Evolutionary conservation across 2,329 filamentous ascomycete species (phyloP).

Genomic region (Capronia americana): DNA sequence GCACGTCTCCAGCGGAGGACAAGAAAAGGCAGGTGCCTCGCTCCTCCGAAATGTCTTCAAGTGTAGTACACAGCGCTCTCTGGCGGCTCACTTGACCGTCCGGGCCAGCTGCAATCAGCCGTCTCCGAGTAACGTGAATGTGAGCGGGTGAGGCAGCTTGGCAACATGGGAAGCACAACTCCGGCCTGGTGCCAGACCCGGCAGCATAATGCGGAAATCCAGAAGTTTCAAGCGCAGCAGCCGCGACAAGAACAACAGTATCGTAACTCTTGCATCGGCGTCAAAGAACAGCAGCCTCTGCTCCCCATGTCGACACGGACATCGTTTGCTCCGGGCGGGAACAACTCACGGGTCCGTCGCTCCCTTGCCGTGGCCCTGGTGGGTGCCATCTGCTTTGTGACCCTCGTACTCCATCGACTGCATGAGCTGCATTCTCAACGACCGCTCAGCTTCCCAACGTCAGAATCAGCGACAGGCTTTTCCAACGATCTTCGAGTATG

Average conservation of each 20-base stretch:
- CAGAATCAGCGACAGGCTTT: constrained; percentile 2
- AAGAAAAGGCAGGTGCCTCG: neutral
- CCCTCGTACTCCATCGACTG: neutral
- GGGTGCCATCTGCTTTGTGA: neutral
- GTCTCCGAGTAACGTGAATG: neutral
- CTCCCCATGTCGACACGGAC: neutral
- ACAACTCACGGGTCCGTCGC: neutral
- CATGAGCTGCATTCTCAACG: neutral
- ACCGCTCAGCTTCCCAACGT: constrained; percentile 14
- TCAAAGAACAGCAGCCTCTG: neutral
- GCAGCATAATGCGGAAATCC: neutral
- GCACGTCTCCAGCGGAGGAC: neutral
- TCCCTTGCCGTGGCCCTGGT: neutral
- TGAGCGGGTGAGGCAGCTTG: neutral
- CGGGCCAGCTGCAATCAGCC: neutral
- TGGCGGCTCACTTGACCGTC: neutral
- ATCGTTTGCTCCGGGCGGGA: constrained; percentile 1
- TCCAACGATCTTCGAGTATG: constrained; percentile 12
- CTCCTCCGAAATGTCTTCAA: neutral
- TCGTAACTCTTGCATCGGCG: neutral
- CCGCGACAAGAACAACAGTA: neutral
- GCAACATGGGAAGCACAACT: neutral
- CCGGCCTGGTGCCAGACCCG: neutral
- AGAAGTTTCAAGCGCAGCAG: neutral
- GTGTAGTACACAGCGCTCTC: neutral